Base-by-base conservation (phyloP, 257 asterid species). In the Solanum ossicruentum region DNA sequence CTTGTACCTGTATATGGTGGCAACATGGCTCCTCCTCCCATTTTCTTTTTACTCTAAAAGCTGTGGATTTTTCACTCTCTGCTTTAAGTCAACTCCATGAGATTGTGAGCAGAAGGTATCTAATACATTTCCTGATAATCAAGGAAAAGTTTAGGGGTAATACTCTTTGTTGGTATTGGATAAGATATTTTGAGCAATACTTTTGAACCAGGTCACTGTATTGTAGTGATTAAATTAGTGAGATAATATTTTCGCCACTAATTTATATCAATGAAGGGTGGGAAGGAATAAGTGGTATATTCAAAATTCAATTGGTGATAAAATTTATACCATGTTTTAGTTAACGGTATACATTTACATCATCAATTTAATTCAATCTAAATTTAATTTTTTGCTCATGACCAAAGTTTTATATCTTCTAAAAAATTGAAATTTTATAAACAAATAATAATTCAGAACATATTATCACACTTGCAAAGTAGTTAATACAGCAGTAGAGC, bases 1-100 rank as follows among this genome's bases (percentile, higher is more conserved):
- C 79, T 84, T 43, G 79, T 69, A 28, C 26, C 52, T 0, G 82
- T 10, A 41, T n/a, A 75, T 12, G 66, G 54, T 2, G 88, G 82
- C 45, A 80, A 67, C 87, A 81, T 86, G 83, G 84, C 56, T 60
- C 91, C 93, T 52, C 94, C 93, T 5, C 93, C 92, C 96, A 92
- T 92, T 61, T 61, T 79, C 10, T 79, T 77, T 36, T 17, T 8
- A 17, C 26, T 17, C 5, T 70, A 15, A 6, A 32, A 16, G 49
- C 75, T 67, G 20, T 32, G 75, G 75, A 65, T 23, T 11, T 32
- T 23, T 49, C 0, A 21, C 61, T 75, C 61, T 75, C 1, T 51
- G 5, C 5, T 77, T 51, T 26, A 16, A 78, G 82, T 52, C 47
- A 51, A 51, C 65, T 71, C 65, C 10, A 0, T 26, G 82, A 16